Evolutionary conservation across 352 stramenopile genomes (phyloP).

Genomic region (Phytopythium chamaehyphon): DNA sequence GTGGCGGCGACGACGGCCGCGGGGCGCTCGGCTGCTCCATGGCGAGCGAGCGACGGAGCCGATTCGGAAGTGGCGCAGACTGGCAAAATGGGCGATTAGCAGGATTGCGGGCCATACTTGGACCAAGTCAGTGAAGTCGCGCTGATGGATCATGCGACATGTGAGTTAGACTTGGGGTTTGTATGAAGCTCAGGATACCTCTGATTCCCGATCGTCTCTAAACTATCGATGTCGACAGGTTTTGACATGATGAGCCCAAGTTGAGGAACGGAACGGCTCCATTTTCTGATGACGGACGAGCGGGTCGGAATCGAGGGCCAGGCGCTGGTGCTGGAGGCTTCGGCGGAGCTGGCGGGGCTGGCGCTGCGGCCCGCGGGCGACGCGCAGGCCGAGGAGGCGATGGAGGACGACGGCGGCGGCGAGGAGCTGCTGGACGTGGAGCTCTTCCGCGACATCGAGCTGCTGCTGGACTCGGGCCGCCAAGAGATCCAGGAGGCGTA

Average conservation of each 20-base stretch:
- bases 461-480: constrained; percentile 8
- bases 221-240: neutral
- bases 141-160: too few relatives aligned
- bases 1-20: constrained; percentile 1
- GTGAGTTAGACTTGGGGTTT: too few relatives aligned
- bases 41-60: too few relatives aligned
- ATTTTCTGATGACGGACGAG: neutral
- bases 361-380: neutral
- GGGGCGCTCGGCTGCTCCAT: neutral
- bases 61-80: too few relatives aligned
- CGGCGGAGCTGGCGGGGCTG: neutral
- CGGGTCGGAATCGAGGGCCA: neutral
- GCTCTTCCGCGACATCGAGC: constrained; percentile 5
- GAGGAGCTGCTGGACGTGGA: constrained; percentile 5
- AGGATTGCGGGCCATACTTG: too few relatives aligned
- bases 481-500: constrained; percentile 6
- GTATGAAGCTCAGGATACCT: too few relatives aligned
- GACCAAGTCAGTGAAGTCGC: too few relatives aligned
- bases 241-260: neutral
- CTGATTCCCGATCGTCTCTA: too few relatives aligned
- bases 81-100: too few relatives aligned
- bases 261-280: constrained; percentile 1
- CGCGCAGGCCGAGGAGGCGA: neutral
- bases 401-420: neutral
- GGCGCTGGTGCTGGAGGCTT: neutral